Conservation (phyloP, 768 basidiomycete species). For the Collybiopsis confluens region DNA sequence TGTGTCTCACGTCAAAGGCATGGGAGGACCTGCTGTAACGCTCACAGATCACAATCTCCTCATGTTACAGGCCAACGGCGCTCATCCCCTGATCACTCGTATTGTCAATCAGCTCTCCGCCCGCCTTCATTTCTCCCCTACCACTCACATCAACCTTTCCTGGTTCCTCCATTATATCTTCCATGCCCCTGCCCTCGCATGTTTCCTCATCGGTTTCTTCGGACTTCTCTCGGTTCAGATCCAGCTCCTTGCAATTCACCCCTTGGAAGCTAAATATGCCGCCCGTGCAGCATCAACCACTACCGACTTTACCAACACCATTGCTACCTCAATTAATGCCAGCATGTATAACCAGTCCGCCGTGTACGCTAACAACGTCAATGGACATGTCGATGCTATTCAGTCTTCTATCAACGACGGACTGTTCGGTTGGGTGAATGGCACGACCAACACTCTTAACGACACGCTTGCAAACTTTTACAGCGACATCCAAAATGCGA, state of each 20-base stretch:
- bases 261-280: conserved; percentile 67
- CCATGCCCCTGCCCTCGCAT: conserved; percentile 85
- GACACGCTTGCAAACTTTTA: conserved; percentile 85
- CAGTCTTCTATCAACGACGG: conserved; percentile 81
- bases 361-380: conserved; percentile 74
- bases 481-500: conserved; percentile 72
- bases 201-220: conserved; percentile 90
- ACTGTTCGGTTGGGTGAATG: conserved; percentile 93
- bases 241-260: conserved; percentile 76
- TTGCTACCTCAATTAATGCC: conserved; percentile 72
- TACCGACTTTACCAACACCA: conserved; percentile 63
- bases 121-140: conserved; percentile 50
- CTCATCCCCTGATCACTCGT: conserved; percentile 72
- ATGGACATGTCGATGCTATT: conserved; percentile 60
- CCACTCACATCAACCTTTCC: conserved; percentile 63
- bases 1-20: conserved; percentile 35
- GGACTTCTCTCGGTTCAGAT: conserved; percentile 84
- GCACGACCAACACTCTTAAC: conserved; percentile 84
- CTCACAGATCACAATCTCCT: conserved; percentile 77
- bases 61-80: conserved; percentile 61
- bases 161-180: conserved; percentile 94
- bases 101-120: conserved; percentile 52
- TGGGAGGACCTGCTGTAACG: conserved; percentile 45
- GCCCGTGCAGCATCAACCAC: conserved; percentile 56
- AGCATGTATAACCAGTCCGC: conserved; percentile 82